These are phyloP conservation scores for Candida boleticola DNA, from an alignment of 805 yeast genomes.

Conservation along the genomic window DNA sequence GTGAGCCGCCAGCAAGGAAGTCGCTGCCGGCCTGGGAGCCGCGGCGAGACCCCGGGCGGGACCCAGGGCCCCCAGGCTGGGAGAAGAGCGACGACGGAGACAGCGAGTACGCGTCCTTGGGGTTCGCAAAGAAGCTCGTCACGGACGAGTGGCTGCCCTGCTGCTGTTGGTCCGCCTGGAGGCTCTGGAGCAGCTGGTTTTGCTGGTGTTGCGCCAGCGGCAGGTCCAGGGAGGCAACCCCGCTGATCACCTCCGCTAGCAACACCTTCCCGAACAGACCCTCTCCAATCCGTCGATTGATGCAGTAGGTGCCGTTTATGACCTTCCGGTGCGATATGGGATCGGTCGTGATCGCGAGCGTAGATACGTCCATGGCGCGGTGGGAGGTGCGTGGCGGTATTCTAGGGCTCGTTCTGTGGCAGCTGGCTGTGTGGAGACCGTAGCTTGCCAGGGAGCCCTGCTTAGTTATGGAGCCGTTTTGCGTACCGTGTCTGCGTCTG, in stretches of 20 bases:
- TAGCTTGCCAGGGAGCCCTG: no score
- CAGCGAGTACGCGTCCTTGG: no score
- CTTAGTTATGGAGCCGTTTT: no score
- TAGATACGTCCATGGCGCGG: conserved; percentile 24
- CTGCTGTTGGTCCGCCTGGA: conserved; percentile 7
- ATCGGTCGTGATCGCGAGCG: conserved; percentile 27
- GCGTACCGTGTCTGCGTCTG: no score
- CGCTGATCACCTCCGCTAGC: conserved; percentile 21
- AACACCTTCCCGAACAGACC: conserved; percentile 46
- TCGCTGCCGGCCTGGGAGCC: background rate
- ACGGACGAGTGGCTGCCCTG: background rate
- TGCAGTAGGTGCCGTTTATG: conserved; percentile 32
- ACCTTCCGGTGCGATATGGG: conserved; percentile 27
- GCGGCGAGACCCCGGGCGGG: background rate
- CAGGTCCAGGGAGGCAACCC: conserved; percentile 12
- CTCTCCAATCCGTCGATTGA: conserved; percentile 38
- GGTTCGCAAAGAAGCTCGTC: background rate
- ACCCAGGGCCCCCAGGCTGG: background rate
- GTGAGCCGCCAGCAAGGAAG: no score
- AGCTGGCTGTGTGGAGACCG: no score
- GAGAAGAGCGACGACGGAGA: background rate
- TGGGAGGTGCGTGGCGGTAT: background rate
- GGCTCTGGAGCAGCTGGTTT: conserved; percentile 16
- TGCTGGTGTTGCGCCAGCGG: conserved; percentile 16
- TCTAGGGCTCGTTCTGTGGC: background rate